Percentiles rank a stretch among this genome's conserved stretches.
These are phyloP conservation scores for Dactylonectria macrodidyma DNA, from an alignment of 2,329 filamentous ascomycete genomes.

Conservation along the genomic window DNA sequence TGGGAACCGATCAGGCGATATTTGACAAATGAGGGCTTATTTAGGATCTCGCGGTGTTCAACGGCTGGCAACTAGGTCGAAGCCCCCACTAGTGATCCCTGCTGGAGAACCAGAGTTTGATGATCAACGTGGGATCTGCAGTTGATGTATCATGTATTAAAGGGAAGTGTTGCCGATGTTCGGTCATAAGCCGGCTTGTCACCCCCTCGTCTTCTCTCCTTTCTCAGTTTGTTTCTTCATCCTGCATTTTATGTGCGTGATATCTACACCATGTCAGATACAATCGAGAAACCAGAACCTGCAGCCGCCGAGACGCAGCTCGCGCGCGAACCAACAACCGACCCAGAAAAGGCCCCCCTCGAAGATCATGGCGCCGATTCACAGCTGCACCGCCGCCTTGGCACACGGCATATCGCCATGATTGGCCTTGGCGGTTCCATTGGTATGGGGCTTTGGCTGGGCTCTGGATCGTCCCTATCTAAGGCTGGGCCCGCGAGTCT, in stretches of 20 bases:
- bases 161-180: no score
- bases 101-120: neutral
- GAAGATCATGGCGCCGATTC: constrained; percentile 27
- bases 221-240: neutral
- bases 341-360: constrained; percentile 11
- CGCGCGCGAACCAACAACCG: constrained; percentile 6
- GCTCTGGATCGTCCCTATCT: constrained; percentile 57
- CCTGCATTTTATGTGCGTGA: neutral
- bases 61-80: neutral
- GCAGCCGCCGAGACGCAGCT: neutral
- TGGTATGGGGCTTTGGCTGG: constrained; percentile 64
- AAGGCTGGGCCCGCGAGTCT: constrained; percentile 60
- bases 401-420: constrained; percentile 67
- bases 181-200: no score
- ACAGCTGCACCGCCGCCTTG: constrained; percentile 54
- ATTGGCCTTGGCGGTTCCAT: constrained; percentile 64
- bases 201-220: neutral
- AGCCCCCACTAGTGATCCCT: neutral
- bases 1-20: constrained; percentile 8
- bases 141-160: neutral
- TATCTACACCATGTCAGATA: constrained; percentile 13
- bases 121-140: neutral
- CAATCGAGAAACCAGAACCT: constrained; percentile 9
- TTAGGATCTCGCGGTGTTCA: neutral
- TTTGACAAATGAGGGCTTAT: constrained; percentile 17